Conservation (phyloP, 768 basidiomycete genomes). For the Asterophora lycoperdoides region DNA sequence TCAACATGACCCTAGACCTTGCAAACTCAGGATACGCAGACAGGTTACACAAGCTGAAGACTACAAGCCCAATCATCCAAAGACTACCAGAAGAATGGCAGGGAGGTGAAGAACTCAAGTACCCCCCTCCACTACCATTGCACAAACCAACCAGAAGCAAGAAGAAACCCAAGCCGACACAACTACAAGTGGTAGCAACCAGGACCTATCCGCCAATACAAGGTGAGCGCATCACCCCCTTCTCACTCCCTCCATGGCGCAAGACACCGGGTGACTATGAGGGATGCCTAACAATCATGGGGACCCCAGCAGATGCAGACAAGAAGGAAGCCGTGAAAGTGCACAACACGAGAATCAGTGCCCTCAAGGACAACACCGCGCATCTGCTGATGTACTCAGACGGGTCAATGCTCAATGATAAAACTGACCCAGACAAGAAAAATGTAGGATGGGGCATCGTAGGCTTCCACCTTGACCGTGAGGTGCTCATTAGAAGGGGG, state of each 20-base stretch:
- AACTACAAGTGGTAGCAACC: conserved; percentile 11
- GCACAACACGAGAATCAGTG: not conserved
- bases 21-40: conserved; percentile 13
- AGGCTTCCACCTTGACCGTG: conserved; percentile 12
- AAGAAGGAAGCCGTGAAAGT: not conserved
- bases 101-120: not conserved
- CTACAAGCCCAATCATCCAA: not conserved
- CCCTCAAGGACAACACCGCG: no score
- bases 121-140: conserved; percentile 19
- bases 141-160: conserved; percentile 2
- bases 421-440: conserved; percentile 3
- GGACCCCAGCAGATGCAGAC: not conserved
- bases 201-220: conserved; percentile 9
- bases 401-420: no score
- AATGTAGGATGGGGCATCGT: conserved; percentile 17
- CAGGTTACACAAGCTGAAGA: conserved; percentile 21
- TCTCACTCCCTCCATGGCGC: not conserved
- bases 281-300: not conserved
- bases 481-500: conserved; percentile 9
- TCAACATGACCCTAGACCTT: conserved; percentile 15
- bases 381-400: not conserved
- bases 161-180: conserved; percentile 2
- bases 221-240: not conserved
- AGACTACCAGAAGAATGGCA: not conserved
- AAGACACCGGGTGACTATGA: not conserved